Conservation (phyloP, 495 filamentous ascomycete species). For the Hyaloscypha hepaticicola region DNA sequence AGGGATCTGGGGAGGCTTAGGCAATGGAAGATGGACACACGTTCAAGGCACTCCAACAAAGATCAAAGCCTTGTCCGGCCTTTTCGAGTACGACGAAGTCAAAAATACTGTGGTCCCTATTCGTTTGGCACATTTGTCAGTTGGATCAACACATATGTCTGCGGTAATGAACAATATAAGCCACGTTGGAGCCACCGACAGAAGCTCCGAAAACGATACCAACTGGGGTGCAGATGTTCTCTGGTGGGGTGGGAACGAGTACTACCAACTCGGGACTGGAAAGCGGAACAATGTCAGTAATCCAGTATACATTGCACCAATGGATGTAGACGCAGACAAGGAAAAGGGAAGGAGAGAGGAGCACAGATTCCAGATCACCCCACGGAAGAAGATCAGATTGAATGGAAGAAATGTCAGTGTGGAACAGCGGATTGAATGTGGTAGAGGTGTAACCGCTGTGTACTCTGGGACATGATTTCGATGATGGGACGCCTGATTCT, state of each 20-base stretch:
- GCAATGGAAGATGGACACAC: slow-evolving; percentile 89
- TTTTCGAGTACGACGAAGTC: slow-evolving; percentile 83
- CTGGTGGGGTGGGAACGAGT: slow-evolving; percentile 94
- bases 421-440: slow-evolving; percentile 89
- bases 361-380: slow-evolving; percentile 84
- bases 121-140: slow-evolving; percentile 64
- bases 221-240: slow-evolving; percentile 84
- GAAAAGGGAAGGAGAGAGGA: slow-evolving; percentile 56
- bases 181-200: slow-evolving; percentile 50
- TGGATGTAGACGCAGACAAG: slow-evolving; percentile 49
- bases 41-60: slow-evolving; percentile 75
- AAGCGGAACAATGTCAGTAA: slow-evolving; percentile 73
- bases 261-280: slow-evolving; percentile 88
- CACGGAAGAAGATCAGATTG: slow-evolving; percentile 64
- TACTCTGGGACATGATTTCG: slow-evolving; percentile 53
- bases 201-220: slow-evolving; percentile 58
- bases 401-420: slow-evolving; percentile 64
- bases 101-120: slow-evolving; percentile 70
- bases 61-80: slow-evolving; percentile 75
- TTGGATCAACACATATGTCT: slow-evolving; percentile 74
- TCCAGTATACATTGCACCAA: slow-evolving; percentile 75
- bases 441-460: slow-evolving; percentile 77
- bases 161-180: slow-evolving; percentile 81
- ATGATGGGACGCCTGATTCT: background rate
- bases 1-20: slow-evolving; percentile 80